Conservation (phyloP, 495 filamentous ascomycete species). For the Penicillium psychrofluorescens region DNA sequence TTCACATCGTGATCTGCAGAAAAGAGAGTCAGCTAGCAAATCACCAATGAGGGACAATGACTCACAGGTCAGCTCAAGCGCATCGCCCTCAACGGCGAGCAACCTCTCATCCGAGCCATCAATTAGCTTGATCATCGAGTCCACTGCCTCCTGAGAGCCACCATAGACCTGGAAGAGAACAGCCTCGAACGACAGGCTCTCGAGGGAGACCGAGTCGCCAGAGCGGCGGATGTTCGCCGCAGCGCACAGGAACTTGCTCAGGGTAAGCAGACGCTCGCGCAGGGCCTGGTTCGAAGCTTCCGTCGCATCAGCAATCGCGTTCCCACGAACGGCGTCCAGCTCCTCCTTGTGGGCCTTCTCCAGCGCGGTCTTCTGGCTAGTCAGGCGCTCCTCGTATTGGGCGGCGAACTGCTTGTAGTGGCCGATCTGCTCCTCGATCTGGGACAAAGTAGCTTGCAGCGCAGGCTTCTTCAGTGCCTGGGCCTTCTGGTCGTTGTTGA, state of each 20-base stretch:
- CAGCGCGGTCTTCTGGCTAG: conserved; percentile 62
- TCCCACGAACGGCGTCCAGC: conserved; percentile 58
- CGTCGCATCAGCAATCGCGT: conserved; percentile 54
- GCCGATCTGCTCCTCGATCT: conserved; percentile 76
- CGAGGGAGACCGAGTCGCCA: conserved; percentile 56
- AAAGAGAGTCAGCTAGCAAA: conserved; percentile 19
- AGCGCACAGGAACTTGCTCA: conserved; percentile 75
- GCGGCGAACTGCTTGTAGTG: conserved; percentile 77
- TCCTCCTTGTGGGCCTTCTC: conserved; percentile 65
- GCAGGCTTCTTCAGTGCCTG: conserved; percentile 85
- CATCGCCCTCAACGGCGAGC: conserved; percentile 52
- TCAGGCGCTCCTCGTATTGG: conserved; percentile 62
- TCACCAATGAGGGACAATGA: background rate
- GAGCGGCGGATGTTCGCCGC: conserved; percentile 65
- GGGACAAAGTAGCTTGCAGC: conserved; percentile 63
- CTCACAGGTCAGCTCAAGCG: conserved; percentile 73
- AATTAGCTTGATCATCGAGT: conserved; percentile 77
- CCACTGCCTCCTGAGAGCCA: conserved; percentile 74
- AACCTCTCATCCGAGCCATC: conserved; percentile 71
- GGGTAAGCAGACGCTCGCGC: conserved; percentile 49
- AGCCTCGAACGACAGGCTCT: conserved; percentile 83
- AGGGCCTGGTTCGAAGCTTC: conserved; percentile 47
- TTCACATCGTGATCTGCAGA: conserved; percentile 62
- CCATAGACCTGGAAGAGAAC: conserved; percentile 83
- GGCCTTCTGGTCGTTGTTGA: conserved; percentile 88